phyloP scores from a whole-genome alignment of 495 filamentous ascomycete genomes.

The Thozetella sp. region DNA sequence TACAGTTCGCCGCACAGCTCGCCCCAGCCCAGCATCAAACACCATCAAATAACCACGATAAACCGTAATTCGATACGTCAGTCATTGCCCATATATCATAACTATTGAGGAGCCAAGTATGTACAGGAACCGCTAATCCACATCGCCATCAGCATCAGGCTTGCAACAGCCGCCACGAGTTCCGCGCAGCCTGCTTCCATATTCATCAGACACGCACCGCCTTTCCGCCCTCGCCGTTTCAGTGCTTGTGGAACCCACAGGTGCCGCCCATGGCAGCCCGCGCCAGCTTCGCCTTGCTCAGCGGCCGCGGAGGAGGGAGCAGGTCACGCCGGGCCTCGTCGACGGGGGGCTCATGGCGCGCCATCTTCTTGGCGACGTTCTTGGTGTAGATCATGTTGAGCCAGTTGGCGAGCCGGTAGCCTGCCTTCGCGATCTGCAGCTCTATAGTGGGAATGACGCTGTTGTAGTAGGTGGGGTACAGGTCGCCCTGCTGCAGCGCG shows the following conservation, averaged over 20 bases:
- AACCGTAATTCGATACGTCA: too few relatives aligned
- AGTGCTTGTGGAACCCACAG: neutral
- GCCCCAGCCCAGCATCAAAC: too few relatives aligned
- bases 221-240: too few relatives aligned
- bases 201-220: too few relatives aligned
- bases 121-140: too few relatives aligned
- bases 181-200: too few relatives aligned
- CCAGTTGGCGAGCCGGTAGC: slow-evolving; percentile 42
- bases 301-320: neutral
- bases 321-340: neutral
- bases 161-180: too few relatives aligned
- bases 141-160: too few relatives aligned
- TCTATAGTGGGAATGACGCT: slow-evolving; percentile 54
- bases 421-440: slow-evolving; percentile 66
- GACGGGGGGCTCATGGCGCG: neutral
- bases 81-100: too few relatives aligned
- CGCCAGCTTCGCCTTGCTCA: neutral
- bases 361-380: neutral
- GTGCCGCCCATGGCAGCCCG: neutral
- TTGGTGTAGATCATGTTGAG: slow-evolving; percentile 22
- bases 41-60: too few relatives aligned
- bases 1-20: too few relatives aligned
- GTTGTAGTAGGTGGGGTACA: slow-evolving; percentile 54
- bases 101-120: too few relatives aligned
- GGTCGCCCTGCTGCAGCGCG: slow-evolving; percentile 49